Evolutionary conservation across 2,329 filamentous ascomycete species (phyloP), one percentile per base, ranked within the genome.

Genomic region (Rhinocladiella similis): DNA sequence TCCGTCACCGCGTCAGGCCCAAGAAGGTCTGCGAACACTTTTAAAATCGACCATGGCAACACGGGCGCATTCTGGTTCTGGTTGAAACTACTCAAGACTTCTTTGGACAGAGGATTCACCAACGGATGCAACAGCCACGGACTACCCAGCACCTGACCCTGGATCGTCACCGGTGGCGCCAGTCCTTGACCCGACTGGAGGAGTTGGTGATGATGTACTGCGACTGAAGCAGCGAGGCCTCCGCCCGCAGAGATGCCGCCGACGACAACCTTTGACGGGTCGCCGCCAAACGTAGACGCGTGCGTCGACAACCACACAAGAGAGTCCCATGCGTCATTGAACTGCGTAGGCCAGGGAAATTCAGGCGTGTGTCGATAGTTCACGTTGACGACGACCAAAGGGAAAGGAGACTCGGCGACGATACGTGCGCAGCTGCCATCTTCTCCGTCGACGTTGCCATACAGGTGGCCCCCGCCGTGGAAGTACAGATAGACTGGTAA

Each of bases 281-380:
- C 35, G 10, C 35, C 35, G n/a, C 39, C n/a, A n/a, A 19, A 12
- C 7, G 3, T 6, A n/a, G 39, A 6, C 19, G 10, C 19, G 39
- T 43, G 39, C 3, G 14, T n/a, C 39, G 19, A 19, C 14, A 43
- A 19, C n/a, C n/a, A 43, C 5, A 18, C 19, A 5, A 20, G 5
- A n/a, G 39, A 18, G 19, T 84, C 83, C 56, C 81, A 76, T 0
- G 73, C 67, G 41, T 86, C 83, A 43, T 79, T 60, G 76, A 77
- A 83, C 0, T 77, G 74, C 0, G 75, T 78, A 0, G 83, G 83
- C 56, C 79, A 84, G 0, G 57, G 63, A 57, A 75, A 69, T 47
- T 84, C 77, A 0, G 82, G 82, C 0, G 81, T 82, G 61, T 85
- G 82, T 0, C 83, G 77, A 64, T 85, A 85, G 60, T 83, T 82